These are phyloP conservation scores for Phytophthora uliginosa DNA, from an alignment of 352 stramenopile species.

Conservation along the genomic window DNA sequence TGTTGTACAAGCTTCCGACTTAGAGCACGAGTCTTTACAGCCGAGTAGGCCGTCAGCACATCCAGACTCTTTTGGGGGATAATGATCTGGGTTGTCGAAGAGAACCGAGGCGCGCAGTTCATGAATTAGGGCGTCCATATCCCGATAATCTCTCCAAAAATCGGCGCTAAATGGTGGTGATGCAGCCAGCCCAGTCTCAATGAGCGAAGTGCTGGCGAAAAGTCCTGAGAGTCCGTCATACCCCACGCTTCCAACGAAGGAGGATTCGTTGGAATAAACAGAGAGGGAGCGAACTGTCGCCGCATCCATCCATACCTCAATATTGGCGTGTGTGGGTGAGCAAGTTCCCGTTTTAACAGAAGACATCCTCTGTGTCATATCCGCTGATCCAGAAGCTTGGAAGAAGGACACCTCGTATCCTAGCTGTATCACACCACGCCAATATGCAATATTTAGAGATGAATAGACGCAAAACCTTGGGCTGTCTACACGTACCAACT, in stretches of 20 bases:
- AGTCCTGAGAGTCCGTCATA: conserved; percentile 49
- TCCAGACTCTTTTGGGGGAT: conserved; percentile 29
- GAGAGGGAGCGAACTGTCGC: conserved; percentile 14
- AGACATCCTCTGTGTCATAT: conserved; percentile 57
- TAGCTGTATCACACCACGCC: conserved; percentile 24
- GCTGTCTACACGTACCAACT: conserved; percentile 39
- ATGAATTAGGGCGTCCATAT: conserved; percentile 40
- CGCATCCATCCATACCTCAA: conserved; percentile 36
- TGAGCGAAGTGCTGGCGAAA: conserved; percentile 52
- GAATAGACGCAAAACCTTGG: neutral
- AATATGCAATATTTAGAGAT: neutral
- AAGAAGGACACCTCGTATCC: conserved; percentile 58
- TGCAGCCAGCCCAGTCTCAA: conserved; percentile 40
- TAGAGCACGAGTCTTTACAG: conserved; percentile 55
- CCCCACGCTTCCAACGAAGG: conserved; percentile 44
- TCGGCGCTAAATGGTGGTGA: conserved; percentile 44
- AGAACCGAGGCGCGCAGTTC: conserved; percentile 34
- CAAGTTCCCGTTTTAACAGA: conserved; percentile 37
- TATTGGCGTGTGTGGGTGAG: conserved; percentile 37
- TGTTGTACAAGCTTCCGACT: conserved; percentile 48
- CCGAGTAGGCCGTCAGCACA: conserved; percentile 45
- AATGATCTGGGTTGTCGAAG: conserved; percentile 32
- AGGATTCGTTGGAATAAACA: conserved; percentile 45
- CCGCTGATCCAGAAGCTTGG: conserved; percentile 11
- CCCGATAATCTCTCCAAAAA: conserved; percentile 62